A percentile compares a stretch with the other conserved stretches of the same genome.
These are phyloP conservation scores for Diaporthe citri DNA, from an alignment of 2,329 filamentous ascomycete genomes.

Conservation along the genomic window DNA sequence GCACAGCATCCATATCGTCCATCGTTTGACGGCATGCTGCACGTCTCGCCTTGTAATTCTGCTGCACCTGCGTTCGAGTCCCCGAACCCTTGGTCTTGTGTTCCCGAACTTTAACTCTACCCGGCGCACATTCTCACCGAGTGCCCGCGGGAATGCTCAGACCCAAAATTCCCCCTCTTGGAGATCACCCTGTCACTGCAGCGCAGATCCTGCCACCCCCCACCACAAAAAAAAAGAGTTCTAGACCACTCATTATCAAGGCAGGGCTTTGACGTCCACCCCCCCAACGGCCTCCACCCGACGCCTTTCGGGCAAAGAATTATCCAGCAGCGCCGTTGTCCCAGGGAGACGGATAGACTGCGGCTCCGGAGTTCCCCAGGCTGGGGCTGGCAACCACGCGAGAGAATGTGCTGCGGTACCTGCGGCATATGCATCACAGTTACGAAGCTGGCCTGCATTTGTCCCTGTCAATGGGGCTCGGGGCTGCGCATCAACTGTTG, in stretches of 20 bases:
- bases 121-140: background rate
- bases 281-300: conserved; percentile 4
- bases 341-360: background rate
- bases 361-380: background rate
- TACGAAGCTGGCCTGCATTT: conserved; percentile 2
- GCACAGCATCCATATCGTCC: background rate
- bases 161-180: background rate
- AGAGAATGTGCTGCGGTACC: background rate
- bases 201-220: conserved; percentile 27
- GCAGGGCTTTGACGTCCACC: conserved; percentile 20
- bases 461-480: background rate
- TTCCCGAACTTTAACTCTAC: background rate
- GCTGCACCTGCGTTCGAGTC: conserved; percentile 3
- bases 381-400: background rate
- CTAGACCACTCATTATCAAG: conserved; percentile 11
- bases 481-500: background rate
- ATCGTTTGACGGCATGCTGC: conserved; percentile 26
- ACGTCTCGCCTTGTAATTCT: conserved; percentile 30
- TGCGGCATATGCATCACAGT: conserved; percentile 23
- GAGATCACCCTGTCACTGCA: conserved; percentile 18
- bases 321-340: background rate
- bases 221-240: background rate
- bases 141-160: conserved; percentile 1
- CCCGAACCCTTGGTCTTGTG: conserved; percentile 11
- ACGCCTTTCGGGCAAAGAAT: conserved; percentile 7